A percentile compares a stretch with the other conserved stretches of the same genome.
These are phyloP conservation scores for Capronia coronata DNA, from an alignment of 2,329 filamentous ascomycete genomes.

Conservation along the genomic window DNA sequence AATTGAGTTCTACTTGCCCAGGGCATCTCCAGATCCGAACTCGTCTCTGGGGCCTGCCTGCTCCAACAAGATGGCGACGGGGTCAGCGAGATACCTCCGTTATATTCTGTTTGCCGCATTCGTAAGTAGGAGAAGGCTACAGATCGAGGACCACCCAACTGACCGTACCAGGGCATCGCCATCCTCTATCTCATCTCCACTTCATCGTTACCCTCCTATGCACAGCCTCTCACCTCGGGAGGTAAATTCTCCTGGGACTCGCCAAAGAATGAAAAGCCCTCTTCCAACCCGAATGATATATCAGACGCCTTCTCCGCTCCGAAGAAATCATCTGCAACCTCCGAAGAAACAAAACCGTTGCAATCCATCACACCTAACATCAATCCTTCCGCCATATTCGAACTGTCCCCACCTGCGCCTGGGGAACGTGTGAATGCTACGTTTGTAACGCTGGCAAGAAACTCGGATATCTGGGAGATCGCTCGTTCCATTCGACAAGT, in stretches of 20 bases:
- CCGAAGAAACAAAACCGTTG: slow-evolving; percentile 29
- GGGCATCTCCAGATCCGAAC: background rate
- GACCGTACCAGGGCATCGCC: slow-evolving; percentile 49
- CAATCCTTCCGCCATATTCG: slow-evolving; percentile 5
- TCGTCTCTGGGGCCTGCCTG: background rate
- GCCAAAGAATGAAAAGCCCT: background rate
- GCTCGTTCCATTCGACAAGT: slow-evolving; percentile 91
- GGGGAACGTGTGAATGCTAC: slow-evolving; percentile 89
- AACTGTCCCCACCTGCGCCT: slow-evolving; percentile 44
- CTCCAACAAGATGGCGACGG: slow-evolving; percentile 32
- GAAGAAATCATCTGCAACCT: slow-evolving; percentile 5
- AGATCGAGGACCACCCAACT: slow-evolving; percentile 12
- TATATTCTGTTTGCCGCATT: slow-evolving; percentile 75
- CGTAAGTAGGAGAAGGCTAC: slow-evolving; percentile 50
- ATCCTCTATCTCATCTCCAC: slow-evolving; percentile 78
- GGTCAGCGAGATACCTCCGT: slow-evolving; percentile 43
- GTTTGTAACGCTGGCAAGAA: slow-evolving; percentile 91
- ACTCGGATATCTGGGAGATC: slow-evolving; percentile 93
- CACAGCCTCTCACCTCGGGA: slow-evolving; percentile 26
- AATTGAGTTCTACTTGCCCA: background rate
- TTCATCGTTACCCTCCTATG: slow-evolving; percentile 42
- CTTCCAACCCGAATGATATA: slow-evolving; percentile 2
- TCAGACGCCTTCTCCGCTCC: slow-evolving; percentile 14
- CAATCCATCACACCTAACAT: slow-evolving; percentile 18
- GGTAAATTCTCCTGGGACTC: slow-evolving; percentile 22